Evolutionary conservation across 139 green algal genomes (phyloP).

Genomic region (Pleodorina starrii): DNA sequence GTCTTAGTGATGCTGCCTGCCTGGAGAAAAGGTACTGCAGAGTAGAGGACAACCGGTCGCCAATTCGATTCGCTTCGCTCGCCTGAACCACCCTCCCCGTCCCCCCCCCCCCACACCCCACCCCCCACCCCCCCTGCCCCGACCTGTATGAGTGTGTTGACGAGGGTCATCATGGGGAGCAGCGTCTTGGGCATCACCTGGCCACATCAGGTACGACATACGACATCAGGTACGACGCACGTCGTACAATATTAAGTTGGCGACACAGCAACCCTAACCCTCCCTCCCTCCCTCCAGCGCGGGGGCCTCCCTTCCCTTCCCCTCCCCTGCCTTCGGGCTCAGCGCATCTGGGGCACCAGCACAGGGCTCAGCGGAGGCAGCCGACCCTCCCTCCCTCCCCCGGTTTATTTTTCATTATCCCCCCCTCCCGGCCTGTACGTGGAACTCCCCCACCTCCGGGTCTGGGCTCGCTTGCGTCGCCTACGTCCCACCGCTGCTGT

Average conservation of each 20-base stretch:
- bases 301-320: neutral
- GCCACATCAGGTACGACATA: neutral
- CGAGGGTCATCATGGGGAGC: conserved; percentile 78
- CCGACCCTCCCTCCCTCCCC: neutral
- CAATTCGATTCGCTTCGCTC: too few relatives aligned
- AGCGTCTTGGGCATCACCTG: conserved; percentile 79
- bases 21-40: too few relatives aligned
- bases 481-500: too few relatives aligned
- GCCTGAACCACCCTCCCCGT: neutral
- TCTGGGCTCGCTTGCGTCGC: too few relatives aligned
- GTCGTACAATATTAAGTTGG: too few relatives aligned
- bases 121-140: neutral
- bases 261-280: too few relatives aligned
- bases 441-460: too few relatives aligned
- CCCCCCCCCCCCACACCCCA: neutral
- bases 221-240: too few relatives aligned
- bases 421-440: neutral
- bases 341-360: too few relatives aligned
- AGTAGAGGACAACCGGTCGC: too few relatives aligned
- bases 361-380: too few relatives aligned
- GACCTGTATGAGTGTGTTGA: conserved; percentile 81
- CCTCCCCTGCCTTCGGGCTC: neutral
- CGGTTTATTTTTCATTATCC: neutral
- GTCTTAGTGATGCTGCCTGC: too few relatives aligned
- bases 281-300: neutral